Conservation (phyloP, 2,329 filamentous ascomycete genomes). For the Sclerotinia spermophila region DNA sequence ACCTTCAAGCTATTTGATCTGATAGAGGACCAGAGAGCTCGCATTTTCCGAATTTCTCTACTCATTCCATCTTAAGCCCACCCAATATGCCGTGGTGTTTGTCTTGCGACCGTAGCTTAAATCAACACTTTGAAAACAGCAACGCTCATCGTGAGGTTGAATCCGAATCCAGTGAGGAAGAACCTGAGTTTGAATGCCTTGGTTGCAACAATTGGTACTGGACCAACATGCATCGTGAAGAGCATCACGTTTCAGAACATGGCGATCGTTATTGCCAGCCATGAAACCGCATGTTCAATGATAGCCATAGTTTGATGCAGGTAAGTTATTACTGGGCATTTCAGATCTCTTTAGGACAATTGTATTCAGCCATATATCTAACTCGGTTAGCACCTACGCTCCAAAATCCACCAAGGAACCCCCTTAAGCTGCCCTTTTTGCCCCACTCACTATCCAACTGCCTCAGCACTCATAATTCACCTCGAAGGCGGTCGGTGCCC, state of each 20-base stretch:
- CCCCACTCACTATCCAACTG: slow-evolving; percentile 43
- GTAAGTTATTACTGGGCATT: slow-evolving; percentile 13
- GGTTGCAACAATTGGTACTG: slow-evolving; percentile 23
- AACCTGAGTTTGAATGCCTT: slow-evolving; percentile 25
- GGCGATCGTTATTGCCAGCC: slow-evolving; percentile 27
- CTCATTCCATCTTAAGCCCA: too few species aligned
- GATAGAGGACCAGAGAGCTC: not conserved
- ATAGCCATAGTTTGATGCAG: slow-evolving; percentile 28
- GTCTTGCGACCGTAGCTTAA: slow-evolving; percentile 21
- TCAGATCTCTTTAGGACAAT: not conserved
- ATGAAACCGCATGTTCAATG: slow-evolving; percentile 29
- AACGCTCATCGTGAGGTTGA: slow-evolving; percentile 14
- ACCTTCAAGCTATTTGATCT: not conserved
- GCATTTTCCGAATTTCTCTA: not conserved
- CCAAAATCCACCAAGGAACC: slow-evolving; percentile 45
- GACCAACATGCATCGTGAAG: slow-evolving; percentile 22
- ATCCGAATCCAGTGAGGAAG: not conserved
- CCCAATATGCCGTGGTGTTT: slow-evolving; percentile 9
- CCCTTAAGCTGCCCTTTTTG: slow-evolving; percentile 55
- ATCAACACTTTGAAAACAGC: slow-evolving; percentile 26
- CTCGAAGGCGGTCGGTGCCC: slow-evolving; percentile 48
- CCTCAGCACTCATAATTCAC: slow-evolving; percentile 60
- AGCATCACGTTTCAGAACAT: slow-evolving; percentile 23
- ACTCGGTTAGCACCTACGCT: slow-evolving; percentile 51
- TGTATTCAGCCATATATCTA: too few species aligned